Evolutionary conservation across 164 flowering plant genomes (phyloP).

Genomic region (Aristolochia contorta): DNA sequence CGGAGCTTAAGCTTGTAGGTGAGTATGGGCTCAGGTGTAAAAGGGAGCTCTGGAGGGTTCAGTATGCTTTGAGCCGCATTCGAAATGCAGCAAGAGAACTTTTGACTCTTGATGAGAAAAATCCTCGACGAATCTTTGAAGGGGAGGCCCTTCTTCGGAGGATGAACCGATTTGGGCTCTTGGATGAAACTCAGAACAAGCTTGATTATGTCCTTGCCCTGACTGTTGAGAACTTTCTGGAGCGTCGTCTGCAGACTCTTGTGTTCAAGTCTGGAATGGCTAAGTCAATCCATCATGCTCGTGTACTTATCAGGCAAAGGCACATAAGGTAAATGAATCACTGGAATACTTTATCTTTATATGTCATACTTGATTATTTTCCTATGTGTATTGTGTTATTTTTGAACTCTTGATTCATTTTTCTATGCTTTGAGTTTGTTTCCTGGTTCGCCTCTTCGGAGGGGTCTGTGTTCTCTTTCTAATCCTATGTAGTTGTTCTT

Average conservation of each 20-base stretch:
- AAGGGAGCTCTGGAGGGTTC: conserved; percentile 67
- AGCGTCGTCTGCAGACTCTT: conserved; percentile 58
- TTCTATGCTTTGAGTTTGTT: too few relatives aligned
- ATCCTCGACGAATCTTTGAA: conserved; percentile 52
- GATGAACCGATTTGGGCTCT: conserved; percentile 54
- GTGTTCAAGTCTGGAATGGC: conserved; percentile 68
- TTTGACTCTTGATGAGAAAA: conserved; percentile 60
- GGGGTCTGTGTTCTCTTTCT: too few relatives aligned
- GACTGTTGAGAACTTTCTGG: conserved; percentile 64
- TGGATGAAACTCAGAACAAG: conserved; percentile 67
- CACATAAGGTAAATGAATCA: conserved; percentile 35
- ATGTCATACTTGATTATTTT: too few relatives aligned
- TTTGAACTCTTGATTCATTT: too few relatives aligned
- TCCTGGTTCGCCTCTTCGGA: too few relatives aligned
- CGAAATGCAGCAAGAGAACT: conserved; percentile 50
- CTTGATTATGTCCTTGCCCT: conserved; percentile 64
- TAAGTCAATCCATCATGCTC: conserved; percentile 59
- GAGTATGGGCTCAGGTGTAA: conserved; percentile 59
- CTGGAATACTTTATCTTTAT: not conserved
- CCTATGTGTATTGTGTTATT: too few relatives aligned
- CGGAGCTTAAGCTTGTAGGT: conserved; percentile 63
- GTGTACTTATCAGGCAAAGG: conserved; percentile 55
- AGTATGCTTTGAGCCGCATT: conserved; percentile 54
- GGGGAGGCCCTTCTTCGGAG: conserved; percentile 58
- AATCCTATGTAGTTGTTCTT: too few relatives aligned